phyloP scores from a whole-genome alignment of 495 filamentous ascomycete genomes.

The Penicillium waksmanii region DNA sequence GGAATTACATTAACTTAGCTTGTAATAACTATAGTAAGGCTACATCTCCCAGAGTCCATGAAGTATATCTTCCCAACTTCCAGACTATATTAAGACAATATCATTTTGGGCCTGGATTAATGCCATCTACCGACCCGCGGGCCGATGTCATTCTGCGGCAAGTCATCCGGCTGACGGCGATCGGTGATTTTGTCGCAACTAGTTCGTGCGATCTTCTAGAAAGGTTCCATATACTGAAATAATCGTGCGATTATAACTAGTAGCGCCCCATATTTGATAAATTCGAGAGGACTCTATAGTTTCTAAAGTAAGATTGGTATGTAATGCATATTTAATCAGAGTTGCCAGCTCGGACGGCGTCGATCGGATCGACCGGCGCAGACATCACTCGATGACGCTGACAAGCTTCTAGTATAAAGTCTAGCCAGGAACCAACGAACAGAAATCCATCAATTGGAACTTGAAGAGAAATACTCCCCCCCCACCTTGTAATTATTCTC shows the following conservation, averaged over 20 bases:
- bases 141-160: not conserved
- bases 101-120: too few relatives aligned
- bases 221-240: too few relatives aligned
- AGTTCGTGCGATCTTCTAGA: too few relatives aligned
- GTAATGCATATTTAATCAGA: not conserved
- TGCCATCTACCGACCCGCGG: not conserved
- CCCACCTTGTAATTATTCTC: too few relatives aligned
- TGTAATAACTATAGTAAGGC: too few relatives aligned
- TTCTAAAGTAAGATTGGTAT: not conserved
- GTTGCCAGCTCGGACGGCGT: not conserved
- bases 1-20: too few relatives aligned
- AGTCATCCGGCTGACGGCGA: not conserved
- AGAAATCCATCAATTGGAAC: not conserved
- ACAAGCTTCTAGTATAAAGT: slow-evolving; percentile 7
- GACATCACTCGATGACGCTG: slow-evolving; percentile 21
- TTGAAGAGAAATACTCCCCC: not conserved
- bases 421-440: not conserved
- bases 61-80: too few relatives aligned
- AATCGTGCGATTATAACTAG: too few relatives aligned
- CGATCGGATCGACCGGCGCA: slow-evolving; percentile 20
- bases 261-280: too few relatives aligned
- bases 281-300: too few relatives aligned
- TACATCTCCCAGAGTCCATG: too few relatives aligned
- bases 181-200: not conserved
- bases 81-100: too few relatives aligned